Evolutionary conservation across 2,329 filamentous ascomycete genomes (phyloP).

Genomic region (Boeremia exigua): DNA sequence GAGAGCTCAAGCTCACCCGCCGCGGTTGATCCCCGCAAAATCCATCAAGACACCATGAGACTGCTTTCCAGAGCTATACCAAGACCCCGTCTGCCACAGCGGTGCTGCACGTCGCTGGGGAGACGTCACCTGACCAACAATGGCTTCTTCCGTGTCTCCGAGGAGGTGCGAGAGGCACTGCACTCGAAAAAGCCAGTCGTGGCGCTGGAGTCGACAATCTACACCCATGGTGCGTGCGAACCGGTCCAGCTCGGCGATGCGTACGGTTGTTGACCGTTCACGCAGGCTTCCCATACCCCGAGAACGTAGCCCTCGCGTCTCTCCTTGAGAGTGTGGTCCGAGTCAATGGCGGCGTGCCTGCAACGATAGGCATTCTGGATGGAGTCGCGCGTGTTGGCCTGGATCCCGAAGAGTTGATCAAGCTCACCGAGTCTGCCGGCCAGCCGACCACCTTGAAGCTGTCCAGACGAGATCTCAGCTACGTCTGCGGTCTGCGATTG

Average conservation of each 20-base stretch:
- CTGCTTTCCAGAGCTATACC: slow-evolving; percentile 25
- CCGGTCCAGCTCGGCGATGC: neutral
- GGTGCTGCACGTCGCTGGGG: slow-evolving; percentile 5
- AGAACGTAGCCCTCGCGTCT: slow-evolving; percentile 77
- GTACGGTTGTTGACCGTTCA: slow-evolving; percentile 13
- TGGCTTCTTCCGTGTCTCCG: slow-evolving; percentile 72
- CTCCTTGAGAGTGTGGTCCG: slow-evolving; percentile 83
- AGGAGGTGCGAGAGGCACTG: slow-evolving; percentile 82
- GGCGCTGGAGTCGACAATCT: slow-evolving; percentile 93
- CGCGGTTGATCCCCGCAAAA: slow-evolving; percentile 3
- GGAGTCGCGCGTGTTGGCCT: slow-evolving; percentile 85
- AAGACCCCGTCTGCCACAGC: slow-evolving; percentile 23
- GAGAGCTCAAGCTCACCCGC: slow-evolving; percentile 22
- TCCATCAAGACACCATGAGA: slow-evolving; percentile 29
- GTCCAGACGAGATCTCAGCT: slow-evolving; percentile 85
- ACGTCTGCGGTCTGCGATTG: slow-evolving; percentile 75
- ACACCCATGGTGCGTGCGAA: slow-evolving; percentile 77
- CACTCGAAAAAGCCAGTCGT: slow-evolving; percentile 80
- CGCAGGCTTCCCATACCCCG: slow-evolving; percentile 71
- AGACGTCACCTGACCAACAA: slow-evolving; percentile 45
- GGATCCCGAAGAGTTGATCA: slow-evolving; percentile 71
- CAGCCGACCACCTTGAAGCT: slow-evolving; percentile 77
- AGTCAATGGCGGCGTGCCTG: slow-evolving; percentile 77
- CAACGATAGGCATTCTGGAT: slow-evolving; percentile 86
- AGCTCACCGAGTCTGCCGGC: slow-evolving; percentile 70